A percentile compares a stretch with the other conserved stretches of the same genome.
phyloP scores from a whole-genome alignment of 1,284 basidiomycete species.

The Ceratobasidium sp. region DNA sequence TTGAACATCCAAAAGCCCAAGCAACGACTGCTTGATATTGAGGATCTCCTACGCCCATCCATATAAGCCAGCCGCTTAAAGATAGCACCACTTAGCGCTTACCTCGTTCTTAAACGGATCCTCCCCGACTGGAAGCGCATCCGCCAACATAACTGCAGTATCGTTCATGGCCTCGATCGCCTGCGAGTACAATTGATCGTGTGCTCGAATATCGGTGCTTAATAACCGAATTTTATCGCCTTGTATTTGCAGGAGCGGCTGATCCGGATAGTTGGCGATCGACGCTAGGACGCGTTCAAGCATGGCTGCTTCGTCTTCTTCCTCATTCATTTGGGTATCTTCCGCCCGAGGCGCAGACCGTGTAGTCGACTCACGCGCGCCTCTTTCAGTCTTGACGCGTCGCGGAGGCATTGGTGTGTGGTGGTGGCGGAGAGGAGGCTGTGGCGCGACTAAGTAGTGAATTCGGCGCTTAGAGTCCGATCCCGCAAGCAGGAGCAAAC shows the following conservation, averaged over 20 bases:
- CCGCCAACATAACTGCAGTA: constrained; percentile 64
- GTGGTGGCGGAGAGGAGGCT: background rate
- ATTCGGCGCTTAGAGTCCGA: constrained; percentile 34
- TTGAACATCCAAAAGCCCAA: constrained; percentile 73
- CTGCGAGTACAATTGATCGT: constrained; percentile 40
- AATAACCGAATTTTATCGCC: constrained; percentile 40
- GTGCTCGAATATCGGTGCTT: constrained; percentile 30
- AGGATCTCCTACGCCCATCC: constrained; percentile 63
- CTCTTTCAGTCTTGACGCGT: constrained; percentile 32
- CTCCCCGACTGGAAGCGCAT: constrained; percentile 71
- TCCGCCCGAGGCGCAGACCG: constrained; percentile 57
- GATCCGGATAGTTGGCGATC: constrained; percentile 69
- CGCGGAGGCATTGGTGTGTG: constrained; percentile 27
- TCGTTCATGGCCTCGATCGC: constrained; percentile 39
- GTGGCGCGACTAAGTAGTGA: background rate
- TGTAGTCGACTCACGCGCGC: constrained; percentile 5
- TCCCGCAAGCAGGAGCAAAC: too few species aligned
- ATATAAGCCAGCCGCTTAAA: constrained; percentile 49
- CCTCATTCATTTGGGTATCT: constrained; percentile 55
- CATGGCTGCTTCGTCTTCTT: constrained; percentile 59
- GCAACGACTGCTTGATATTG: constrained; percentile 74
- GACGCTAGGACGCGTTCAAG: constrained; percentile 60
- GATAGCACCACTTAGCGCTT: constrained; percentile 51
- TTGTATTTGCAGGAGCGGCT: constrained; percentile 64
- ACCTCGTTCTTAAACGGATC: constrained; percentile 64